These are phyloP conservation scores for Ceratobasidium sp. DNA, from an alignment of 1,284 basidiomycete species.

Conservation along the genomic window DNA sequence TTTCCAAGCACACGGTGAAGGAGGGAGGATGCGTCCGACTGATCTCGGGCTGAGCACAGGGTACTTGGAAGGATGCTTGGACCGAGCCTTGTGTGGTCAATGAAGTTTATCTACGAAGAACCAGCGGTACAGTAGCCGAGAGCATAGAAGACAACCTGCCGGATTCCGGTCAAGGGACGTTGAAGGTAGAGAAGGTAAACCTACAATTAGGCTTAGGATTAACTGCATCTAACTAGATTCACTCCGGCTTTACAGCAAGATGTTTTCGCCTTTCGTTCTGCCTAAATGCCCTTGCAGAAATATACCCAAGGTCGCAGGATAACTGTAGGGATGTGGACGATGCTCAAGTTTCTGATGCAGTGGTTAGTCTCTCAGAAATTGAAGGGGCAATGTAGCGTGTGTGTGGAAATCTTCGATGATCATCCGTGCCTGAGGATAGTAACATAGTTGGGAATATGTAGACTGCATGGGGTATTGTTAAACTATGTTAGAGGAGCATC, in stretches of 20 bases:
- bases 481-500: too few relatives aligned
- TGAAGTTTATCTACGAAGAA: not conserved
- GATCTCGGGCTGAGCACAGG: not conserved
- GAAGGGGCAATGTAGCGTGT: slow-evolving; percentile 4
- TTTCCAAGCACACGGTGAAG: slow-evolving; percentile 19
- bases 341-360: not conserved
- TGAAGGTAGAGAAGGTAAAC: slow-evolving; percentile 1
- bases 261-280: not conserved
- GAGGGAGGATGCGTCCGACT: not conserved
- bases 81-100: not conserved
- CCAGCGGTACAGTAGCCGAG: not conserved
- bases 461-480: too few relatives aligned
- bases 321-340: not conserved
- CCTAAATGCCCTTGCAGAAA: not conserved
- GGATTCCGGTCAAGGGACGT: not conserved
- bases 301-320: slow-evolving; percentile 1
- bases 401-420: not conserved
- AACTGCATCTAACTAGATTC: not conserved
- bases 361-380: not conserved
- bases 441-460: too few relatives aligned
- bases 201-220: not conserved
- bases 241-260: not conserved
- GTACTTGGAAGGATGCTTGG: slow-evolving; percentile 20
- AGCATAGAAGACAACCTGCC: not conserved
- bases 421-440: not conserved